These are phyloP conservation scores for Phytopythium chamaehyphon DNA, from an alignment of 352 stramenopile genomes.

Conservation along the genomic window DNA sequence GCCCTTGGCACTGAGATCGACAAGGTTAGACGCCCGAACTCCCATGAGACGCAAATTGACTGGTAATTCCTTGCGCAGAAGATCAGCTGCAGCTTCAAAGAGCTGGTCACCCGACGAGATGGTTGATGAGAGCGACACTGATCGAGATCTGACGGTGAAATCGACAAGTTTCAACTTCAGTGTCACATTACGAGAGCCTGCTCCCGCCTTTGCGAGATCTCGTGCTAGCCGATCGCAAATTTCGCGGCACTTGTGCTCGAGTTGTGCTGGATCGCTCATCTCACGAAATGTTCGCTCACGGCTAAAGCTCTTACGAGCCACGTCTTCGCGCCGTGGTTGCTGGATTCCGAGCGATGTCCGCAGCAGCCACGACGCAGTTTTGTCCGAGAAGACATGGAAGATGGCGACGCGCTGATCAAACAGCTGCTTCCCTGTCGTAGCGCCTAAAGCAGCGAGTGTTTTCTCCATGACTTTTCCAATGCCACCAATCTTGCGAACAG, in stretches of 20 bases:
- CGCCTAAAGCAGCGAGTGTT: slow-evolving; percentile 73
- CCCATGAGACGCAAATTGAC: slow-evolving; percentile 67
- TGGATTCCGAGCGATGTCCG: slow-evolving; percentile 68
- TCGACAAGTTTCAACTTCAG: slow-evolving; percentile 71
- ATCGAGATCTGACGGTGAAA: slow-evolving; percentile 54
- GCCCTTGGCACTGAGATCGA: slow-evolving; percentile 12
- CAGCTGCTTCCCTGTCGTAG: slow-evolving; percentile 84
- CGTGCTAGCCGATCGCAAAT: slow-evolving; percentile 49
- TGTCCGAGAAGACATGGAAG: slow-evolving; percentile 61
- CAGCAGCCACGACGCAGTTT: slow-evolving; percentile 66
- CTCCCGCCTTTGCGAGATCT: slow-evolving; percentile 44
- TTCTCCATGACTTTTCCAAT: slow-evolving; percentile 97
- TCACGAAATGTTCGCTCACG: slow-evolving; percentile 66
- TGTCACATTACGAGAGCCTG: slow-evolving; percentile 53
- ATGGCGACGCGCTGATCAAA: slow-evolving; percentile 54
- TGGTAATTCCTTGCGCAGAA: slow-evolving; percentile 60
- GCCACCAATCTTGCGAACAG: slow-evolving; percentile 91
- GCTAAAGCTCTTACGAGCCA: slow-evolving; percentile 78
- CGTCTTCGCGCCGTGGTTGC: slow-evolving; percentile 32
- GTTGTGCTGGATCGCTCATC: slow-evolving; percentile 28
- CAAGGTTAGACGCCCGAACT: slow-evolving; percentile 46
- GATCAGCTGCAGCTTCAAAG: slow-evolving; percentile 33
- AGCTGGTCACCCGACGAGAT: slow-evolving; percentile 44
- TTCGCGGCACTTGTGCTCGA: slow-evolving; percentile 64
- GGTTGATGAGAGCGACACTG: slow-evolving; percentile 35